phyloP scores from a whole-genome alignment of 2,329 filamentous ascomycete genomes.

The Pseudonectria foliicola region DNA sequence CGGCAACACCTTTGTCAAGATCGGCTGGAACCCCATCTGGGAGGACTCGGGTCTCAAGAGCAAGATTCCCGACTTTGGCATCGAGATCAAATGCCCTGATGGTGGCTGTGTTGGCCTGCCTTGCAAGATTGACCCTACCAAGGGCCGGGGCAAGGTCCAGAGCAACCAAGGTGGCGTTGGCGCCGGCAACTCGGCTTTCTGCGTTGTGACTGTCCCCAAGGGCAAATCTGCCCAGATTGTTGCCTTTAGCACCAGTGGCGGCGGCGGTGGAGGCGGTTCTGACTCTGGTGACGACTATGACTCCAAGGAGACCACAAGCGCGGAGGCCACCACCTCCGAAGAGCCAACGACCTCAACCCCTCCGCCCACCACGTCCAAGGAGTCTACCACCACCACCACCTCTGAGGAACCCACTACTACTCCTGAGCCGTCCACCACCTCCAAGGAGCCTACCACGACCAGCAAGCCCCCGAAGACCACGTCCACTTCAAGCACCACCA shows the following conservation, averaged over 20 bases:
- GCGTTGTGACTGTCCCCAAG: slow-evolving; percentile 66
- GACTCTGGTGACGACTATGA: slow-evolving; percentile 11
- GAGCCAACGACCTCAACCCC: slow-evolving; percentile 12
- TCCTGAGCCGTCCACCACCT: slow-evolving; percentile 14
- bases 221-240: slow-evolving; percentile 62
- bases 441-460: slow-evolving; percentile 7
- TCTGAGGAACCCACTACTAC: slow-evolving; percentile 16
- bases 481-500: slow-evolving; percentile 22
- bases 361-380: slow-evolving; percentile 3
- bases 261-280: slow-evolving; percentile 7
- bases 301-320: slow-evolving; percentile 9
- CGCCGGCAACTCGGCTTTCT: slow-evolving; percentile 64
- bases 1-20: slow-evolving; percentile 66
- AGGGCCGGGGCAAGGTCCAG: slow-evolving; percentile 50
- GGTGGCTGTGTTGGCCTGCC: slow-evolving; percentile 65
- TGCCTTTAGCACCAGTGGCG: slow-evolving; percentile 38
- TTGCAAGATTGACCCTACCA: slow-evolving; percentile 60
- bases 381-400: slow-evolving; percentile 6
- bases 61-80: slow-evolving; percentile 56
- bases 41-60: slow-evolving; percentile 46
- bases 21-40: slow-evolving; percentile 74
- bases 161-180: slow-evolving; percentile 49
- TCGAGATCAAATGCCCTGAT: slow-evolving; percentile 62
- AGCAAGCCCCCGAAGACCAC: slow-evolving; percentile 8
- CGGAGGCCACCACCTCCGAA: slow-evolving; percentile 9